Percentiles rank a stretch among this genome's conserved stretches.
phyloP scores from a whole-genome alignment of 2,329 filamentous ascomycete species.

The Aspergillus aculeatinus region DNA sequence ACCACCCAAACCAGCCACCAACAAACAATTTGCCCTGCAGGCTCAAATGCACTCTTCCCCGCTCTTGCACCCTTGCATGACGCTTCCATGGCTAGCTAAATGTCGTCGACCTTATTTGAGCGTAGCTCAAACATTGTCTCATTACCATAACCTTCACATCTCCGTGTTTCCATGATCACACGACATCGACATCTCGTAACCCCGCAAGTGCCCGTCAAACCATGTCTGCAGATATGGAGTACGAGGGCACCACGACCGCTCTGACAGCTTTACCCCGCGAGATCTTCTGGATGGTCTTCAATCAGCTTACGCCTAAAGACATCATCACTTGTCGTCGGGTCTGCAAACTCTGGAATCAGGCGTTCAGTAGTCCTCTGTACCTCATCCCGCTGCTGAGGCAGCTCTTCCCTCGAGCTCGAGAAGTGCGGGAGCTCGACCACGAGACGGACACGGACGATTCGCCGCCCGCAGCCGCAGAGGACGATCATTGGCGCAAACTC shows the following conservation, averaged over 20 bases:
- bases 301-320: conserved; percentile 52
- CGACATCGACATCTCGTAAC: not conserved
- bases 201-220: not conserved
- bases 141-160: not conserved
- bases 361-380: conserved; percentile 52
- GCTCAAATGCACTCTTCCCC: not conserved
- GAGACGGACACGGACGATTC: not conserved
- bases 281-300: conserved; percentile 57
- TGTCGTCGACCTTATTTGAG: not conserved
- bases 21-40: not conserved
- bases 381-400: conserved; percentile 50
- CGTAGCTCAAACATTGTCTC: not conserved
- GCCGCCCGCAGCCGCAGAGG: conserved; percentile 4
- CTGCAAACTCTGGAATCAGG: conserved; percentile 49
- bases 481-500: conserved; percentile 25
- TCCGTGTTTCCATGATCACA: not conserved
- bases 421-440: conserved; percentile 46
- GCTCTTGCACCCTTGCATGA: not conserved
- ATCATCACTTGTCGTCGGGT: conserved; percentile 54
- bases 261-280: conserved; percentile 52
- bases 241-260: conserved; percentile 22
- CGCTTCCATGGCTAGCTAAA: not conserved
- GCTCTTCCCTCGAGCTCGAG: conserved; percentile 55
- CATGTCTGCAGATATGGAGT: not conserved
- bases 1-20: not conserved